Conservation (phyloP, 768 basidiomycete species). For the Phlegmacium glaucopus region DNA sequence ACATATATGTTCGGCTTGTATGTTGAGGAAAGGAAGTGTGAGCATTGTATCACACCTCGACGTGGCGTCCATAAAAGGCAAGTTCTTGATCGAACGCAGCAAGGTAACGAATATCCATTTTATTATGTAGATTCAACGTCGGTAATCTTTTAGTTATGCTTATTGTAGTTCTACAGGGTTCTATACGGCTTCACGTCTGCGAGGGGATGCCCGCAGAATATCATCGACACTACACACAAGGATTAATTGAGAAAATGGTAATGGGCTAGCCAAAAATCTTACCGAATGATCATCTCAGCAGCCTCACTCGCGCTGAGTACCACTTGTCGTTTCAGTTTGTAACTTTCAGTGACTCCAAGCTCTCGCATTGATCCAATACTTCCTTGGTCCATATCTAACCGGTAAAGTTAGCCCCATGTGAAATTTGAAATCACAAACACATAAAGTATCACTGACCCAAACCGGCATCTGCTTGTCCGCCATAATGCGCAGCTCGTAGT, state of each 20-base stretch:
- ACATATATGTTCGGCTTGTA: conserved; percentile 24
- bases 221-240: conserved; percentile 71
- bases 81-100: neutral
- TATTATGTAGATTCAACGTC: neutral
- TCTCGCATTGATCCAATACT: conserved; percentile 83
- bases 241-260: too few relatives aligned
- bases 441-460: conserved; percentile 53
- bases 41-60: neutral
- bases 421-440: neutral
- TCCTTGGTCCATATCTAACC: conserved; percentile 84
- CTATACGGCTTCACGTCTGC: conserved; percentile 80
- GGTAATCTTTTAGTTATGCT: neutral
- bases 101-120: neutral
- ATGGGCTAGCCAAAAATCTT: conserved; percentile 24
- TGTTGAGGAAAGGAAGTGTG: neutral
- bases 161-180: neutral
- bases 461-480: conserved; percentile 82
- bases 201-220: conserved; percentile 81
- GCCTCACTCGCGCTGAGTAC: conserved; percentile 94
- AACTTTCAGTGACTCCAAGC: conserved; percentile 92
- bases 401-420: neutral
- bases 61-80: neutral
- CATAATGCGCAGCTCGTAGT: conserved; percentile 91
- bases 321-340: conserved; percentile 95
- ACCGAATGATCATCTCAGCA: conserved; percentile 98